Percentiles rank a stretch among this genome's conserved stretches.
These are phyloP conservation scores for Trichoderma koningiopsis DNA, from an alignment of 2,329 filamentous ascomycete genomes.

Conservation along the genomic window DNA sequence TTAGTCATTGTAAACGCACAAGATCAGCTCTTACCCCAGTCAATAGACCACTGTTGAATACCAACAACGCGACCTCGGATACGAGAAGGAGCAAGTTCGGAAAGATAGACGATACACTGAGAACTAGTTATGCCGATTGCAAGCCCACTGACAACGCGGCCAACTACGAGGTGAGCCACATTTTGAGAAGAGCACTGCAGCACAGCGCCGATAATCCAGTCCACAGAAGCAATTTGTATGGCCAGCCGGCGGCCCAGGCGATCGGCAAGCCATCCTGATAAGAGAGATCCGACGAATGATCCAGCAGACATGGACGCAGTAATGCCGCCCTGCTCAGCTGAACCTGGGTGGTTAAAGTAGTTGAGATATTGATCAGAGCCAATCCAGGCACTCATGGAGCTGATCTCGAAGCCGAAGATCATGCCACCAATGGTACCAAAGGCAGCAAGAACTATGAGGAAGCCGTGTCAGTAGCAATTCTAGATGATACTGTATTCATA, in stretches of 20 bases:
- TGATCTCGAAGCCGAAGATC: conserved; percentile 19
- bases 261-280: not conserved
- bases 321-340: not conserved
- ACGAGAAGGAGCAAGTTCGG: conserved; percentile 4
- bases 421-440: conserved; percentile 10
- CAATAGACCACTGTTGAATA: conserved; percentile 10
- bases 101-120: conserved; percentile 11
- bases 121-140: not conserved
- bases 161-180: conserved; percentile 6
- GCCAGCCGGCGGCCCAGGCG: not conserved
- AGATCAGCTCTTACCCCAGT: not conserved
- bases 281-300: not conserved
- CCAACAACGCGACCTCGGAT: not conserved
- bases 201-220: not conserved
- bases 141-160: not conserved
- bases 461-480: not conserved
- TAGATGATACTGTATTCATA: not conserved
- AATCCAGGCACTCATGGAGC: conserved; percentile 10
- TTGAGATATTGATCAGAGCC: conserved; percentile 2
- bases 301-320: conserved; percentile 8
- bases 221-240: conserved; percentile 1
- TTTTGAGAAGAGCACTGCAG: conserved; percentile 9
- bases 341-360: not conserved
- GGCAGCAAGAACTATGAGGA: not conserved
- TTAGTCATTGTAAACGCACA: not conserved